A percentile compares a stretch with the other conserved stretches of the same genome.
phyloP scores from a whole-genome alignment of 768 basidiomycete genomes.

The Boletus patriciae region DNA sequence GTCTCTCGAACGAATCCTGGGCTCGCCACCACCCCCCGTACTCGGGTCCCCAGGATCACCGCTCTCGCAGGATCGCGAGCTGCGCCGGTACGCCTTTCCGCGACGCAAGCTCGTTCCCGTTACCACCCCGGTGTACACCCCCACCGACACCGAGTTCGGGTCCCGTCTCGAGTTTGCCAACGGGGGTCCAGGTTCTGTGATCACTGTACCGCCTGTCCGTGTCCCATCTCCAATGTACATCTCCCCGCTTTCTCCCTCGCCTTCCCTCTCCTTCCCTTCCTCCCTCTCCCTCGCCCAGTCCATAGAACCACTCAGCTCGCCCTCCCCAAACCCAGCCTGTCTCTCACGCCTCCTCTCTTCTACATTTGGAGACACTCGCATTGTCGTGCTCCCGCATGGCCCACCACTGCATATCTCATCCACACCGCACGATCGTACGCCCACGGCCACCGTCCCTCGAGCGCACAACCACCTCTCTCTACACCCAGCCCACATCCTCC shows the following conservation, averaged over 20 bases:
- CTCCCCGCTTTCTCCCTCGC: constrained; percentile 20
- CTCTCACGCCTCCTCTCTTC: constrained; percentile 26
- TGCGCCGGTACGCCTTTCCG: constrained; percentile 9
- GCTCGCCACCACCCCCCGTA: constrained; percentile 15
- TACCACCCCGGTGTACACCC: constrained; percentile 19
- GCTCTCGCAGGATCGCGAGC: constrained; percentile 11
- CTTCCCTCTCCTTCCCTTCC: constrained; percentile 9
- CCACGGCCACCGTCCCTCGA: constrained; percentile 14
- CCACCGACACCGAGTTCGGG: constrained; percentile 24
- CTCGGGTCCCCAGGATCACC: constrained; percentile 9
- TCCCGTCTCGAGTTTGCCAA: constrained; percentile 2
- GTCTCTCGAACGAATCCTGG: constrained; percentile 30
- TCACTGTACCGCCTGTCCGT: constrained; percentile 14
- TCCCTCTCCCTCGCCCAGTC: constrained; percentile 18
- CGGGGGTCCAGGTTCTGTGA: background rate
- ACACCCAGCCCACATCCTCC: constrained; percentile 8
- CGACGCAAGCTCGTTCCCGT: constrained; percentile 18
- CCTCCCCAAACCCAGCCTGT: constrained; percentile 5
- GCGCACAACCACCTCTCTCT: constrained; percentile 15
- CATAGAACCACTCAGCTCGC: constrained; percentile 9
- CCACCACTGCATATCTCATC: constrained; percentile 20
- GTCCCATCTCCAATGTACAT: constrained; percentile 25
- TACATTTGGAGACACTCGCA: constrained; percentile 14
- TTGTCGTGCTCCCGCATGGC: constrained; percentile 6
- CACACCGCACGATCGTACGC: constrained; percentile 18